Evolutionary conservation across 140 eudicot species (phyloP).

Genomic region (Erigeron philadelphicus): DNA sequence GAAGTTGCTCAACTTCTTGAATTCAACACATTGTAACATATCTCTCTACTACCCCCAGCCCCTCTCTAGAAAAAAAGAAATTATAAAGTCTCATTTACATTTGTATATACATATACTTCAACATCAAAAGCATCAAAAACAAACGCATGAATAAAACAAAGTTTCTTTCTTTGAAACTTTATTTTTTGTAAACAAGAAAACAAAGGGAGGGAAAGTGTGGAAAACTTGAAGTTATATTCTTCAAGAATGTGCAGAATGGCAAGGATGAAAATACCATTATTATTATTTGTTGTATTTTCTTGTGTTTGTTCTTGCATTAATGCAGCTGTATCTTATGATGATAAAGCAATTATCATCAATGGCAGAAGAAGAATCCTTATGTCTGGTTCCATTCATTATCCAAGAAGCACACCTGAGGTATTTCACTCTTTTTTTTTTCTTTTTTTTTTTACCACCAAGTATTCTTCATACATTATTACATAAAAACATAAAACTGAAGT

Average conservation of each 20-base stretch:
- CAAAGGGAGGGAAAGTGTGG: constrained; percentile 21
- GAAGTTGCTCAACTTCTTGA: constrained; percentile 29
- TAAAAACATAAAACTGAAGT: no score
- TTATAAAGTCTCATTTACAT: constrained; percentile 3
- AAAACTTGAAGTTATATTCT: constrained; percentile 16
- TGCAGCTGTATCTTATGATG: constrained; percentile 69
- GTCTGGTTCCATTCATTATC: constrained; percentile 93
- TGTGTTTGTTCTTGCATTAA: constrained; percentile 37
- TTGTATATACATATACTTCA: neutral
- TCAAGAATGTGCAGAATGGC: constrained; percentile 25
- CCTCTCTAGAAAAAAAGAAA: constrained; percentile 12
- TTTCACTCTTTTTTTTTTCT: neutral
- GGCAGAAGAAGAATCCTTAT: constrained; percentile 72
- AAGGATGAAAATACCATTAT: constrained; percentile 22
- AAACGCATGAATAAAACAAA: neutral
- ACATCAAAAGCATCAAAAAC: constrained; percentile 22
- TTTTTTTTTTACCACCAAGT: no score
- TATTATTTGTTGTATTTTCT: constrained; percentile 29
- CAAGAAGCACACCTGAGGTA: constrained; percentile 99
- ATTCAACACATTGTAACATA: neutral
- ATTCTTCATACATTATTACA: no score
- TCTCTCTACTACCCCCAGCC: constrained; percentile 15
- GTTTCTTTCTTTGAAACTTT: constrained; percentile 26
- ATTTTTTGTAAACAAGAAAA: constrained; percentile 12
- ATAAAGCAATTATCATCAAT: constrained; percentile 67